A percentile compares a stretch with the other conserved stretches of the same genome.
phyloP scores from a whole-genome alignment of 768 basidiomycete genomes.

The Auricularia heimuer region DNA sequence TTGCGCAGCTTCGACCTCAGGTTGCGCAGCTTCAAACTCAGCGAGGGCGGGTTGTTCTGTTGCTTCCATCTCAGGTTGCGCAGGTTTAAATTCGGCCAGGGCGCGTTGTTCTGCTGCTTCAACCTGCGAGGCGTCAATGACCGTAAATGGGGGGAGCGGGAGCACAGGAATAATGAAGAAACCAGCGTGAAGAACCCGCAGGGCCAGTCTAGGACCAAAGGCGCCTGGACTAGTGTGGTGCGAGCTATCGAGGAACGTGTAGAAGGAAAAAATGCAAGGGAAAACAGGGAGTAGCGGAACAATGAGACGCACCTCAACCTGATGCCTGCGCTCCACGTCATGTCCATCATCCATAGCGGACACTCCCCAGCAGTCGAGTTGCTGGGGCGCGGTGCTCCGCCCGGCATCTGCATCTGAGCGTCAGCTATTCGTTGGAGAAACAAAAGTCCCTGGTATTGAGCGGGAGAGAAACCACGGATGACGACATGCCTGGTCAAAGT shows the following conservation, averaged over 20 bases:
- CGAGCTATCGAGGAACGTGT: too few species aligned
- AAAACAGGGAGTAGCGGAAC: too few species aligned
- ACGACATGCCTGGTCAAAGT: slow-evolving; percentile 46
- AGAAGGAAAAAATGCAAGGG: too few species aligned
- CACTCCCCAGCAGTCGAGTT: slow-evolving; percentile 34
- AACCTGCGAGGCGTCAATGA: slow-evolving; percentile 34
- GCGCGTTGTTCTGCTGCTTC: slow-evolving; percentile 57
- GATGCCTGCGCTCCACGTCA: slow-evolving; percentile 50
- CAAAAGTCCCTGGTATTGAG: too few species aligned
- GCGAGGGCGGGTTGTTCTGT: slow-evolving; percentile 15
- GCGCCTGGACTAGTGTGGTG: too few species aligned
- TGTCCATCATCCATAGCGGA: slow-evolving; percentile 42
- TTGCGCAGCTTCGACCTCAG: too few species aligned
- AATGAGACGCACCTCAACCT: slow-evolving; percentile 42
- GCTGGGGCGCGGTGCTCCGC: slow-evolving; percentile 16
- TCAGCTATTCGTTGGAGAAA: too few species aligned
- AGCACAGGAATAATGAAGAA: not conserved
- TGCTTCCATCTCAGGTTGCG: slow-evolving; percentile 55
- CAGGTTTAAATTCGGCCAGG: slow-evolving; percentile 44
- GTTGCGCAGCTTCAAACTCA: too few species aligned
- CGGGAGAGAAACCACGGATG: too few species aligned
- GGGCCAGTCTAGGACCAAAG: too few species aligned
- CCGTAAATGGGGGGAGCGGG: too few species aligned
- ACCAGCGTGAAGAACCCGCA: not conserved
- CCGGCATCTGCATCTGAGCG: not conserved